Evolutionary conservation across 2,329 filamentous ascomycete species (phyloP).

Genomic region (Myriosclerotinia scirpicola): DNA sequence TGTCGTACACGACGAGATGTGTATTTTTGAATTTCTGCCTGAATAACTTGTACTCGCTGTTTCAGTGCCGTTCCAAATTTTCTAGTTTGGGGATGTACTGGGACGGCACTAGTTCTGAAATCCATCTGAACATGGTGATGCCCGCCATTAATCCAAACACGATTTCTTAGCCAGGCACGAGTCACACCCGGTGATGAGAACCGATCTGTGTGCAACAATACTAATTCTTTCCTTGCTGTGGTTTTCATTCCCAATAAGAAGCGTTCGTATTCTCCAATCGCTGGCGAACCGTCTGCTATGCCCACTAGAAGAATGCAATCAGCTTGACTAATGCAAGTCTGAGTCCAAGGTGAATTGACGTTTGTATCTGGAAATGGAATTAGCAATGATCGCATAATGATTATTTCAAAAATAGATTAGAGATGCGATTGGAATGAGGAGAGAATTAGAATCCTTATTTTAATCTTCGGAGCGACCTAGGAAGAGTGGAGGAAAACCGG

Average conservation of each 20-base stretch:
- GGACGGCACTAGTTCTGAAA: slow-evolving; percentile 73
- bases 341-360: slow-evolving; percentile 96
- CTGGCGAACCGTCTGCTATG: slow-evolving; percentile 83
- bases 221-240: slow-evolving; percentile 88
- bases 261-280: slow-evolving; percentile 92
- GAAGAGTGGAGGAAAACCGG: too few relatives aligned
- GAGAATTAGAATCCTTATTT: slow-evolving; percentile 24
- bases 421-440: slow-evolving; percentile 28
- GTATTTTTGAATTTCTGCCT: slow-evolving; percentile 98
- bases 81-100: slow-evolving; percentile 71
- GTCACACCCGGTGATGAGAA: slow-evolving; percentile 85
- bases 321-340: slow-evolving; percentile 94
- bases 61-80: slow-evolving; percentile 84
- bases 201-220: slow-evolving; percentile 83
- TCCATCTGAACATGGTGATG: slow-evolving; percentile 98
- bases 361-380: slow-evolving; percentile 68
- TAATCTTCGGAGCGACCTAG: too few relatives aligned
- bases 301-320: slow-evolving; percentile 95
- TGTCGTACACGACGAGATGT: slow-evolving; percentile 91
- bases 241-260: slow-evolving; percentile 97
- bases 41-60: slow-evolving; percentile 87
- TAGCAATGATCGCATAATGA: not conserved
- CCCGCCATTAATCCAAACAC: slow-evolving; percentile 96
- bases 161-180: slow-evolving; percentile 84
- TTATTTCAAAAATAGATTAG: not conserved